Evolutionary conservation across 2,329 filamentous ascomycete genomes (phyloP).

Genomic region (Cordyceps cateniannulata): DNA sequence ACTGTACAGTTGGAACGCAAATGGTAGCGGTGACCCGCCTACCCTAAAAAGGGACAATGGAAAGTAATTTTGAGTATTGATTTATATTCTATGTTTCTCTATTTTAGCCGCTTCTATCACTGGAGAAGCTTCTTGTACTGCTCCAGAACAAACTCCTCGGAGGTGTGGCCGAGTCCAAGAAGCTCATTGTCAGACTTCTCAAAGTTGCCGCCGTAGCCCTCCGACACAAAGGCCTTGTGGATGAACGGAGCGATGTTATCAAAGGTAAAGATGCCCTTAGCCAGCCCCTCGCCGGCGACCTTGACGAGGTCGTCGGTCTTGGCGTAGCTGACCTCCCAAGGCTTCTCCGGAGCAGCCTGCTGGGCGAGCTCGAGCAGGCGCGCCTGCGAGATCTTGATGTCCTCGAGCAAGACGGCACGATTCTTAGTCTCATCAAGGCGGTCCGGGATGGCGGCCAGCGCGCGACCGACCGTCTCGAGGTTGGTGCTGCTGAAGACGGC

Average conservation of each 20-base stretch:
- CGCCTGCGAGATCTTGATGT: conserved; percentile 41
- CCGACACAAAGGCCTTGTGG: conserved; percentile 24
- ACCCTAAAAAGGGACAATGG: not conserved
- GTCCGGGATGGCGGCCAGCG: conserved; percentile 39
- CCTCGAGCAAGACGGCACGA: conserved; percentile 44
- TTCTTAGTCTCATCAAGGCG: conserved; percentile 43
- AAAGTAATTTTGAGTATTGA: not conserved
- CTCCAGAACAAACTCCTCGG: conserved; percentile 33
- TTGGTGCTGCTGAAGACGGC: conserved; percentile 39
- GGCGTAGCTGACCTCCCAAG: conserved; percentile 25
- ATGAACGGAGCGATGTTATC: conserved; percentile 29
- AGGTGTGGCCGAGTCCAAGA: conserved; percentile 36
- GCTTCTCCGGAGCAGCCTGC: conserved; percentile 5
- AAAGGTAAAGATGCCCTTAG: conserved; percentile 23
- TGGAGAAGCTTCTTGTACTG: conserved; percentile 17
- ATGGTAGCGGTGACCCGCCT: not conserved
- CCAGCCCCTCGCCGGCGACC: conserved; percentile 24
- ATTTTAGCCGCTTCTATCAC: not conserved
- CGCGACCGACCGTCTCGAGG: conserved; percentile 36
- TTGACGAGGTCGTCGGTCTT: conserved; percentile 23
- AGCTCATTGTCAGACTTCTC: conserved; percentile 36
- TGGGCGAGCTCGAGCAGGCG: conserved; percentile 34
- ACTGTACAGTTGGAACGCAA: no score
- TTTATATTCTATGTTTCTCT: not conserved
- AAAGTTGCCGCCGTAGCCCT: conserved; percentile 27